A percentile compares a stretch with the other conserved stretches of the same genome.
Evolutionary conservation across 371 early-diverging fungal species (phyloP).

Genomic region (Actinomucor elegans): DNA sequence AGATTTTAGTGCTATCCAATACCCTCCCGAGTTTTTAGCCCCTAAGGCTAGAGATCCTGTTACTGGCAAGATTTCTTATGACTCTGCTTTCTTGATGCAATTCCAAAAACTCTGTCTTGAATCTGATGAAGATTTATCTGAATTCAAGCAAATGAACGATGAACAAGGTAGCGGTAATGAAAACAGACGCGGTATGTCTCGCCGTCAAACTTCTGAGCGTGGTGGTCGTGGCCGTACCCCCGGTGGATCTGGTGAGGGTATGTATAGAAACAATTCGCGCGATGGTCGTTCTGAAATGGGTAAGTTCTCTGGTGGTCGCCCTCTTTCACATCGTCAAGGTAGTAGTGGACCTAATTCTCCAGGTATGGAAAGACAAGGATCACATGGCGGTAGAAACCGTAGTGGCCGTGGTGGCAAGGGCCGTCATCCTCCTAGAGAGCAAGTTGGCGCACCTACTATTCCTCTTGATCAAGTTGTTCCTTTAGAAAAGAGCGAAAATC

Average conservation of each 20-base stretch:
- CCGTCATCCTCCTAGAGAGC: constrained; percentile 39
- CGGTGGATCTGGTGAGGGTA: constrained; percentile 41
- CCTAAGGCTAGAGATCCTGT: constrained; percentile 38
- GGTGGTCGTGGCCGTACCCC: constrained; percentile 58
- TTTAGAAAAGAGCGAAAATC: constrained; percentile 78
- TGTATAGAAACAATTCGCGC: constrained; percentile 45
- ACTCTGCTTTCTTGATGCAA: constrained; percentile 76
- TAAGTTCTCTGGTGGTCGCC: constrained; percentile 48
- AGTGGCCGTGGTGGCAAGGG: constrained; percentile 56
- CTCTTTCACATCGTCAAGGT: constrained; percentile 51
- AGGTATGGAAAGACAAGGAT: constrained; percentile 59
- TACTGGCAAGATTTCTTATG: constrained; percentile 61
- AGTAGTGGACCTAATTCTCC: constrained; percentile 46
- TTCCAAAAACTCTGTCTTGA: constrained; percentile 70
- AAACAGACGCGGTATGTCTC: constrained; percentile 32
- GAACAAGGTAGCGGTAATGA: constrained; percentile 33
- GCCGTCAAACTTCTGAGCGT: constrained; percentile 63
- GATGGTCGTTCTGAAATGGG: constrained; percentile 48
- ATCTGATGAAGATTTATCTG: constrained; percentile 66
- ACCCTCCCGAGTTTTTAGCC: constrained; percentile 47
- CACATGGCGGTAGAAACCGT: constrained; percentile 50
- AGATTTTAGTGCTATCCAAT: constrained; percentile 33
- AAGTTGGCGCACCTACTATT: constrained; percentile 56
- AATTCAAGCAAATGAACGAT: constrained; percentile 67
- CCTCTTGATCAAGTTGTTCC: constrained; percentile 71